Evolutionary conservation across 495 filamentous ascomycete genomes (phyloP), one percentile per base, ranked within the genome.

Genomic region (Hypoxylon intermedium): DNA sequence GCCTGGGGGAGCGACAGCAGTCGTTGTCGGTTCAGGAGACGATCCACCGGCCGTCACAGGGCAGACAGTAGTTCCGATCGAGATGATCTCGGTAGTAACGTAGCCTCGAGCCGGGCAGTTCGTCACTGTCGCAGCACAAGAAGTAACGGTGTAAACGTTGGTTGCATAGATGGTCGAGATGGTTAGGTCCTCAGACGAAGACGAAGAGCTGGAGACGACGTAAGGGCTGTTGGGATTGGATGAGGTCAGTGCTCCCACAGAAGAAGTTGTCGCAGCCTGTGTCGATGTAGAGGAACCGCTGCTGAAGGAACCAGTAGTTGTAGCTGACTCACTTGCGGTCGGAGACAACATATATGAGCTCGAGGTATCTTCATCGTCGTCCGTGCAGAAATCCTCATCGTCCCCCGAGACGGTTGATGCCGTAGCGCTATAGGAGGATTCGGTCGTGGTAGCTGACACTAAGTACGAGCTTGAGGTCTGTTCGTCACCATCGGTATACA

Each of bases 51-150:
- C 43, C 13, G 66, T 69, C 15, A 70, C 62, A 18, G 67, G 64
- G 51, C 70, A 72, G 31, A 72, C 69, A 2, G 70, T 73, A 26
- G 69, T 72, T 59, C 65, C 65, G 4, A 73, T 34, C 12, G 67
- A 54, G 40, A 65, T 67, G 12, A 64, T 67, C 34, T 48, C 42
- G 11, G 65, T 68, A 0, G 58, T 58, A 11, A 67, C 58, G 30
- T 58, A 57, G 31, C 48, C 53, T 13, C 45, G 36, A 19, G 47
- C 60, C 16, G 80, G 81, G 77, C 81, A 87, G 78, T 84, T 70
- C 54, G 82, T 85, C 58, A 88, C 82, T 36, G 74, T 77, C 24
- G 85, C 71, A 55, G 75, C 79, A 73, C 87, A 89, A 21, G 80
- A 84, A 68, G 78, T 86, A 76, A 85, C 74, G 67, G 81, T 82